phyloP scores from a whole-genome alignment of 2,329 filamentous ascomycete species.

The Fusarium circinatum region DNA sequence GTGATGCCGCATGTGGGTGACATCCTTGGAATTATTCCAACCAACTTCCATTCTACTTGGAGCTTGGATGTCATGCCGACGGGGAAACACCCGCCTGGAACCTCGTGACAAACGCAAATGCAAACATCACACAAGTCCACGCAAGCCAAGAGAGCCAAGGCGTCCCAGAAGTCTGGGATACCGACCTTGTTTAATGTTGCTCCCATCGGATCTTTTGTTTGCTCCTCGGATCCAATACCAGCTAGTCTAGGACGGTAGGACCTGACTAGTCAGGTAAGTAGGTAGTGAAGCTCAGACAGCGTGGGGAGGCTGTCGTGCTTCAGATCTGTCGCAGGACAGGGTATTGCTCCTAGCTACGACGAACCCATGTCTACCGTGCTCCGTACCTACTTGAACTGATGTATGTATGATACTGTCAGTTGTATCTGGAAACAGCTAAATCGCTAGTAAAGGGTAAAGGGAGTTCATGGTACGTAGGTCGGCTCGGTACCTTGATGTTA shows the following conservation, averaged over 20 bases:
- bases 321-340: constrained; percentile 61
- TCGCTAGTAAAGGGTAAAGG: constrained; percentile 27
- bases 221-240: constrained; percentile 2
- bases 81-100: neutral
- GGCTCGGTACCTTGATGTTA: constrained; percentile 7
- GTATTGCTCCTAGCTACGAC: constrained; percentile 35
- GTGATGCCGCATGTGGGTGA: neutral
- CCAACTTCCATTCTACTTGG: constrained; percentile 1
- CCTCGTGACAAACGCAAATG: constrained; percentile 11
- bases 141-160: constrained; percentile 26
- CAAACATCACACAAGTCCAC: neutral
- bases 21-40: constrained; percentile 6
- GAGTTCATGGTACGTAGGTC: neutral
- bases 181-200: constrained; percentile 5
- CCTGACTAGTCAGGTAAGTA: constrained; percentile 14
- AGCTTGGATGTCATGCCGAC: constrained; percentile 1
- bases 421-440: constrained; percentile 39
- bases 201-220: constrained; percentile 1
- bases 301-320: constrained; percentile 51
- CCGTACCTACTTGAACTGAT: constrained; percentile 16
- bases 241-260: neutral
- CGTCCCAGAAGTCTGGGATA: constrained; percentile 36
- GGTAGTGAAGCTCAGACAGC: constrained; percentile 35
- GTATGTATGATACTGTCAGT: constrained; percentile 12
- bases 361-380: constrained; percentile 28